A percentile compares a stretch with the other conserved stretches of the same genome.
Evolutionary conservation across 768 basidiomycete genomes (phyloP).

Genomic region (Psilocybe cubensis): DNA sequence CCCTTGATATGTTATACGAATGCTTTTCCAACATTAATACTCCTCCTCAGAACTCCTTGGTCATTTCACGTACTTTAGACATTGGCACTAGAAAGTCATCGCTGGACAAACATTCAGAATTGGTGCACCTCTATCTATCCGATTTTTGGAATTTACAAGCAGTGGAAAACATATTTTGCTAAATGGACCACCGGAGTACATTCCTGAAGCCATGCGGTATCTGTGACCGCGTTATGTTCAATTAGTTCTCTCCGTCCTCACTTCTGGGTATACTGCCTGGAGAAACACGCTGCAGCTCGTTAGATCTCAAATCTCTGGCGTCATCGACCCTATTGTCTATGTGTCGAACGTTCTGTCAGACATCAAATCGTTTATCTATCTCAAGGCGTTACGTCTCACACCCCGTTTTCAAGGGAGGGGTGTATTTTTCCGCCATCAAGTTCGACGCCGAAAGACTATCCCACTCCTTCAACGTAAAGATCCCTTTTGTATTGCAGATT

Average conservation of each 20-base stretch:
- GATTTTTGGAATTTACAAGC: neutral
- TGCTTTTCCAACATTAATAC: neutral
- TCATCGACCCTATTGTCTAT: neutral
- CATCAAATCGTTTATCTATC: conserved; percentile 1
- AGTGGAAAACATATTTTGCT: neutral
- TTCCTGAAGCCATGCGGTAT: neutral
- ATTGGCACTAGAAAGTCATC: no score
- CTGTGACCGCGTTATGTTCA: conserved; percentile 7
- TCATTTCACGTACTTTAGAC: no score
- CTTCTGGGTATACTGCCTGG: no score
- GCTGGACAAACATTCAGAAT: no score
- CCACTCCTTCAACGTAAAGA: neutral
- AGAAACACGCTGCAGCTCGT: no score
- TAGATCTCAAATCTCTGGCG: neutral
- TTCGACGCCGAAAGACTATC: conserved; percentile 1
- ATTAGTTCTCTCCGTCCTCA: no score
- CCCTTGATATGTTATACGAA: neutral
- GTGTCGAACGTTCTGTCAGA: neutral
- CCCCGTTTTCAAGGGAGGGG: neutral
- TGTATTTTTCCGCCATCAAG: neutral
- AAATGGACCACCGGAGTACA: neutral
- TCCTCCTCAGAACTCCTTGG: neutral
- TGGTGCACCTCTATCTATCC: no score
- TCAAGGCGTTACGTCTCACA: conserved; percentile 3
- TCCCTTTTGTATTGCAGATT: neutral